Base-by-base conservation (phyloP, 495 filamentous ascomycete genomes). In the Xylaria palmicola region DNA sequence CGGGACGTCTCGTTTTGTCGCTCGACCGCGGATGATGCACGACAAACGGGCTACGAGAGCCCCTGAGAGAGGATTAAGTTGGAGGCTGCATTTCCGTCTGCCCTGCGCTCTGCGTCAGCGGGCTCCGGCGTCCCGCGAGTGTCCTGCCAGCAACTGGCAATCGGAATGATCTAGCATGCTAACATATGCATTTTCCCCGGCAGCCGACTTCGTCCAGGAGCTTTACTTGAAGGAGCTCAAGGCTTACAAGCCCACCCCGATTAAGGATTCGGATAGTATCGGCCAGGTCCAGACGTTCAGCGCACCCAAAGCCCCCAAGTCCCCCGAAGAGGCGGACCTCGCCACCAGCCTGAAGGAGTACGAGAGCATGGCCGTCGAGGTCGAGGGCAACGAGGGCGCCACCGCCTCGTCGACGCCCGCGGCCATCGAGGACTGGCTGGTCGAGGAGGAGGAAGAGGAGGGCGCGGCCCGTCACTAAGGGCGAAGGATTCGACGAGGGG, bases 171-270 rank as follows among this genome's bases (percentile, higher is more conserved):
- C 9, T 45, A 24, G 8, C 32, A 26, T 26, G 37, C 52, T 41
- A 41, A 59, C 53, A 22, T 2, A 37, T 56, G 19, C 15, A 26
- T 36, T 15, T 43, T 20, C 19, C 48, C 36, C 17, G 26, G 49
- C 62, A 98, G 95, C 88, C 80, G 94, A 99, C 78, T 83, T 94
- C 64, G 88, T 99, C 65, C 94, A 96, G 79, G 93, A 97, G 65
- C 86, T 99, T 68, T 99, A 98, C 85, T 88, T 99, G 68, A 85
- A 85, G 67, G 93, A 97, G 76, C 86, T 99, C 67, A 92, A 90
- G 75, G 83, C 85, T 76, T 97, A 93, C 87, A 99, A 97, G 83
- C 82, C 90, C 37, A 78, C 88, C 20, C 82, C 88, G 51, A 68
- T 92, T 80, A 97, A 97, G 80, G 79, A 92, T 51, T 82, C 83